These are phyloP conservation scores for Raphanus sativus DNA, from an alignment of 345 rosid genomes.

Conservation along the genomic window DNA sequence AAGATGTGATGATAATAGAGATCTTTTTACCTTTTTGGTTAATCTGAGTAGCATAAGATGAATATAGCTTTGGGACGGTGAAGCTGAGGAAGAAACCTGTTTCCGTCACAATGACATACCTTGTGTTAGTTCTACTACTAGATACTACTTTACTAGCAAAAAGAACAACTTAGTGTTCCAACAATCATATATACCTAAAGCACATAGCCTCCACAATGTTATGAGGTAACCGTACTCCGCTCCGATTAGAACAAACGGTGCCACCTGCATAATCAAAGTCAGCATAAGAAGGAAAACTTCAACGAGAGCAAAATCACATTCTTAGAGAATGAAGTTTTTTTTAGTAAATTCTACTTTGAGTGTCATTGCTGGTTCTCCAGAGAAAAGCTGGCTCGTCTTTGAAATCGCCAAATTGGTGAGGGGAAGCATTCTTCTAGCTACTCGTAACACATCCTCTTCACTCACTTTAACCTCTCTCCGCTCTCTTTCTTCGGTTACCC, in stretches of 20 bases:
- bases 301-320: neutral
- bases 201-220: slow-evolving; percentile 74
- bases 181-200: slow-evolving; percentile 51
- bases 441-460: slow-evolving; percentile 67
- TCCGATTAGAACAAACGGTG: slow-evolving; percentile 80
- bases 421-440: slow-evolving; percentile 72
- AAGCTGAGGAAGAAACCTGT: slow-evolving; percentile 85
- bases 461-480: slow-evolving; percentile 50
- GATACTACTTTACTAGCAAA: neutral
- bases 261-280: slow-evolving; percentile 48
- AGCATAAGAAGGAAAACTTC: neutral
- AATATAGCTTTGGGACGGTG: slow-evolving; percentile 68
- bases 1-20: neutral
- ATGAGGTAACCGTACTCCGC: slow-evolving; percentile 84
- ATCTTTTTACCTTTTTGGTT: slow-evolving; percentile 54
- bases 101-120: neutral
- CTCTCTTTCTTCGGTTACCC: slow-evolving; percentile 44
- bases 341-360: slow-evolving; percentile 56
- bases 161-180: neutral
- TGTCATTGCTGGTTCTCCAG: slow-evolving; percentile 94
- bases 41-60: slow-evolving; percentile 58
- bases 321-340: neutral
- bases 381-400: slow-evolving; percentile 68
- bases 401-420: slow-evolving; percentile 69
- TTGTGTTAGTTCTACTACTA: neutral